These are phyloP conservation scores for Groenewaldozyma salmanticensis DNA, from an alignment of 805 yeast species.

Conservation along the genomic window DNA sequence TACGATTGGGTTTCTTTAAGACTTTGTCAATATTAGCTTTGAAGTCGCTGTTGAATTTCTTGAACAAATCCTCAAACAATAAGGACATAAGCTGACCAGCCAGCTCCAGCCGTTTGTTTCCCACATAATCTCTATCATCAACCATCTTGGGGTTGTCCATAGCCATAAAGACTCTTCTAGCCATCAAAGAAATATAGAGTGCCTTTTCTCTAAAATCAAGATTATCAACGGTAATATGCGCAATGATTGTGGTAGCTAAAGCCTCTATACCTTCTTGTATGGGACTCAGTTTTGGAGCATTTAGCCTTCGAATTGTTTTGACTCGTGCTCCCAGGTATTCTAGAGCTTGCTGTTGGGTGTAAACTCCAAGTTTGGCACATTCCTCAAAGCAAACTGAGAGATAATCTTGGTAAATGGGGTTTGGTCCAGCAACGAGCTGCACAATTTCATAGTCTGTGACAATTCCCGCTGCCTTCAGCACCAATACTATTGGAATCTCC, in stretches of 20 bases:
- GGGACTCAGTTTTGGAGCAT: slow-evolving; percentile 66
- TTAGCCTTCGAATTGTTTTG: slow-evolving; percentile 81
- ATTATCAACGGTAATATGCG: slow-evolving; percentile 80
- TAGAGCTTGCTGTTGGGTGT: slow-evolving; percentile 89
- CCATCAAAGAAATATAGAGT: slow-evolving; percentile 88
- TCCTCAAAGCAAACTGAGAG: slow-evolving; percentile 93
- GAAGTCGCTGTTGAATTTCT: slow-evolving; percentile 90
- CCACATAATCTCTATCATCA: slow-evolving; percentile 98
- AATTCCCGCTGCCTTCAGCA: slow-evolving; percentile 89
- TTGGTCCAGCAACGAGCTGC: slow-evolving; percentile 88
- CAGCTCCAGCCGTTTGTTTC: slow-evolving; percentile 91
- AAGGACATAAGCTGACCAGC: slow-evolving; percentile 97
- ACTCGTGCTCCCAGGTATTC: slow-evolving; percentile 86
- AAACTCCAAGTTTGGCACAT: slow-evolving; percentile 73
- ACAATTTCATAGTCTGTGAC: slow-evolving; percentile 86
- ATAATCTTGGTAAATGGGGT: slow-evolving; percentile 80
- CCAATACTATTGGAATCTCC: slow-evolving; percentile 89
- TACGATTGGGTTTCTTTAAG: slow-evolving; percentile 85
- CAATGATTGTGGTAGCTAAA: slow-evolving; percentile 84
- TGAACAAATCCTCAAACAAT: slow-evolving; percentile 92
- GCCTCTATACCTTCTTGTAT: slow-evolving; percentile 94
- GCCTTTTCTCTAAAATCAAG: slow-evolving; percentile 92
- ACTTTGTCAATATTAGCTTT: slow-evolving; percentile 91
- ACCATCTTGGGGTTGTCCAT: slow-evolving; percentile 90
- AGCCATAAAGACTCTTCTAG: slow-evolving; percentile 91